Evolutionary conservation across 495 filamentous ascomycete species (phyloP).

Genomic region (Xylaria intraflava): DNA sequence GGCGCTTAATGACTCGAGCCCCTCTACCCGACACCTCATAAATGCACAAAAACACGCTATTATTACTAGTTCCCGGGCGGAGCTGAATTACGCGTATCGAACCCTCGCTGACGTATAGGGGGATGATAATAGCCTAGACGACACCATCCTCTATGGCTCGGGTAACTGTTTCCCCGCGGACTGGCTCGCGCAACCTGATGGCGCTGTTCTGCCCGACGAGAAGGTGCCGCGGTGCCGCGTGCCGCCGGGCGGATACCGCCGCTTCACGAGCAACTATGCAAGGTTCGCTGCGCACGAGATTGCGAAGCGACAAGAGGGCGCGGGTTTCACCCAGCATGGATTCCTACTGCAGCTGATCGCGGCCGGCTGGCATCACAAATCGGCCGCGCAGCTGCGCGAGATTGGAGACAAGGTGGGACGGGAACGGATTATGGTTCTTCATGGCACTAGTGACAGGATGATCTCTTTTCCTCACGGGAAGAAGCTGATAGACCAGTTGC

Average conservation of each 20-base stretch:
- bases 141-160: slow-evolving; percentile 38
- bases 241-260: slow-evolving; percentile 26
- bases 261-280: slow-evolving; percentile 68
- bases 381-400: slow-evolving; percentile 50
- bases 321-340: slow-evolving; percentile 53
- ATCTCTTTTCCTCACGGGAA: slow-evolving; percentile 60
- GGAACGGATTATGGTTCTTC: slow-evolving; percentile 64
- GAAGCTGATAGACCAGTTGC: slow-evolving; percentile 48
- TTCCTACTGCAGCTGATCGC: slow-evolving; percentile 74
- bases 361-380: slow-evolving; percentile 73
- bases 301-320: slow-evolving; percentile 50
- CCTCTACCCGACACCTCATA: too few relatives aligned
- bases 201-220: slow-evolving; percentile 35
- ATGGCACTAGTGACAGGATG: slow-evolving; percentile 69
- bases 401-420: slow-evolving; percentile 61
- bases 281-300: slow-evolving; percentile 73
- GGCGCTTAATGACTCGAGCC: not conserved
- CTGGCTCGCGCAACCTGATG: slow-evolving; percentile 59
- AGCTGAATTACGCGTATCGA: too few relatives aligned
- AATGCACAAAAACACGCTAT: too few relatives aligned
- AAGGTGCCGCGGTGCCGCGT: slow-evolving; percentile 20
- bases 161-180: slow-evolving; percentile 51
- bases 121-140: slow-evolving; percentile 27
- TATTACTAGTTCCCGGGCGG: too few relatives aligned
- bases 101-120: not conserved